phyloP scores from a whole-genome alignment of 2,329 filamentous ascomycete species.

The Colletotrichum sp. region DNA sequence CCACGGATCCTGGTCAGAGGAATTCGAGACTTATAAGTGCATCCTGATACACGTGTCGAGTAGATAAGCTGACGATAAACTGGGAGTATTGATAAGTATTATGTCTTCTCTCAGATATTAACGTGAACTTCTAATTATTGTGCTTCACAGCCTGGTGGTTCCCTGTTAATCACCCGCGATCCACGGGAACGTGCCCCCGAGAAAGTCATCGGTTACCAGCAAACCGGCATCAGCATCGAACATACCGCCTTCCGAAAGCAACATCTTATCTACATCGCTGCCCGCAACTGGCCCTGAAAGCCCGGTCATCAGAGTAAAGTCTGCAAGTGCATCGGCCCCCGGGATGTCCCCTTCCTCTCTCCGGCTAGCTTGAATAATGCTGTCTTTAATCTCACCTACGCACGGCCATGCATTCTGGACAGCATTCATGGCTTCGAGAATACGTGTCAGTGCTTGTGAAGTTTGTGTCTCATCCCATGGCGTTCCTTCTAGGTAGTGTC shows the following conservation, averaged over 20 bases:
- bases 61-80: not conserved
- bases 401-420: constrained; percentile 56
- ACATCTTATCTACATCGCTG: not conserved
- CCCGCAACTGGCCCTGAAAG: not conserved
- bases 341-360: not conserved
- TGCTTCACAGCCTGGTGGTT: not conserved
- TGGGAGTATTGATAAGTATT: not conserved
- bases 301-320: not conserved
- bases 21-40: not conserved
- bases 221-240: not conserved
- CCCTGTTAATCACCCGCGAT: not conserved
- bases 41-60: not conserved
- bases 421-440: constrained; percentile 54
- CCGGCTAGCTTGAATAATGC: constrained; percentile 25
- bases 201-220: constrained; percentile 8
- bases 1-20: not conserved
- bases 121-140: not conserved
- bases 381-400: constrained; percentile 45
- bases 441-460: constrained; percentile 51
- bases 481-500: constrained; percentile 43
- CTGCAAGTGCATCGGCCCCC: not conserved
- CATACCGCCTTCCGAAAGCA: not conserved
- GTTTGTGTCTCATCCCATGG: constrained; percentile 50
- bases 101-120: not conserved
- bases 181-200: not conserved